Conservation (phyloP, 225 moss, liverwort and hornwort species). For the Neckera pumila region DNA sequence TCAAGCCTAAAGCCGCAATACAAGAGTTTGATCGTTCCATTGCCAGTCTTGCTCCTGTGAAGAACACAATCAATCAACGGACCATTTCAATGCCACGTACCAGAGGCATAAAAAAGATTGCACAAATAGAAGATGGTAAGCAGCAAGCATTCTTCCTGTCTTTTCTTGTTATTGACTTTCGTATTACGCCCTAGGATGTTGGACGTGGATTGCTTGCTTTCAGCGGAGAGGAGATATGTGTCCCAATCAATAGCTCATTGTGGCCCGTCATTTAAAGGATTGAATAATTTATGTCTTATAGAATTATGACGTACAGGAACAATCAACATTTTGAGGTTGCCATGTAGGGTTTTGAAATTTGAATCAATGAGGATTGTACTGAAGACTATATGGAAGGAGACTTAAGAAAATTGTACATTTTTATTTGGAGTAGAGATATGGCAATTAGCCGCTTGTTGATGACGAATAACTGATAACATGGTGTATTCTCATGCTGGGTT, state of each 20-base stretch:
- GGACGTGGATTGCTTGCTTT: background rate
- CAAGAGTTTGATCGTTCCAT: slow-evolving; percentile 83
- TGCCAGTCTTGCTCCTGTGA: slow-evolving; percentile 53
- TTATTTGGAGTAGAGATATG: background rate
- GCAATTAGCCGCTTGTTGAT: background rate
- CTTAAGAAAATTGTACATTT: background rate
- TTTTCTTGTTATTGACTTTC: background rate
- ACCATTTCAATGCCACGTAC: slow-evolving; percentile 34
- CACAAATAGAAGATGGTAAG: slow-evolving; percentile 75
- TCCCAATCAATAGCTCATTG: background rate
- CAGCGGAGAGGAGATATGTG: background rate
- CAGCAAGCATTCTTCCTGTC: background rate
- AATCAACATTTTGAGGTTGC: background rate
- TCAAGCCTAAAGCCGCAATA: slow-evolving; percentile 70
- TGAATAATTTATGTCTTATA: background rate
- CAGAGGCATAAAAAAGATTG: slow-evolving; percentile 65
- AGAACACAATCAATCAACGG: slow-evolving; percentile 29
- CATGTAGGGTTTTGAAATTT: background rate
- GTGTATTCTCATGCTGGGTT: background rate
- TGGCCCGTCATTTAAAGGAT: background rate
- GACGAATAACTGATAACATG: background rate
- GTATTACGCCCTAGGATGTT: background rate
- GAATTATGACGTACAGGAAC: background rate
- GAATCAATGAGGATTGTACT: background rate
- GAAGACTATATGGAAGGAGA: background rate